Conservation (phyloP, 2,329 filamentous ascomycete species). For the Chaetothyriales sp. region DNA sequence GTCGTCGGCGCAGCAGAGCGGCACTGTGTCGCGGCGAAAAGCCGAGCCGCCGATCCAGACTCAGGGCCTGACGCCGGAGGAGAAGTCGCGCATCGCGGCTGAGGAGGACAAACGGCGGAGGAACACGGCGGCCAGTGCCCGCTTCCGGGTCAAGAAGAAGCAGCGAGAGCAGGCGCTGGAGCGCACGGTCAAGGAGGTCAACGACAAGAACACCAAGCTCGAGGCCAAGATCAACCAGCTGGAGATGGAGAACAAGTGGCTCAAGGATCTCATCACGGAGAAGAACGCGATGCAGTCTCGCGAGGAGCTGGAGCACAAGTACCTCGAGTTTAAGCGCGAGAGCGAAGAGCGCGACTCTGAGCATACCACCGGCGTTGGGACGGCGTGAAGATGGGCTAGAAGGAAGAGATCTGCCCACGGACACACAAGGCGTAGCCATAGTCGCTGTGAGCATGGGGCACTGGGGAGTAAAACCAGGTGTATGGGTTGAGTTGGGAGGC, state of each 20-base stretch:
- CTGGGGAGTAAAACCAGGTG: constrained; percentile 6
- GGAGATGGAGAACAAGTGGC: constrained; percentile 72
- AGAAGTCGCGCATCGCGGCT: constrained; percentile 57
- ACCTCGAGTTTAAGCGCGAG: constrained; percentile 28
- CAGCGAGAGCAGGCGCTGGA: constrained; percentile 80
- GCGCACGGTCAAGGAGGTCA: constrained; percentile 67
- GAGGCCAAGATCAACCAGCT: constrained; percentile 62
- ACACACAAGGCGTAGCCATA: no score
- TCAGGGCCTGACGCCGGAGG: constrained; percentile 44
- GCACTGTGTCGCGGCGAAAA: constrained; percentile 4
- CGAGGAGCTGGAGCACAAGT: constrained; percentile 28
- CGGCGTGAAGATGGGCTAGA: constrained; percentile 8
- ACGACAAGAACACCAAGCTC: constrained; percentile 60
- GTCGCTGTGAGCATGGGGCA: no score
- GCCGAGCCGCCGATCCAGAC: constrained; percentile 4
- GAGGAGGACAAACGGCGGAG: constrained; percentile 83
- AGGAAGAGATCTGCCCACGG: constrained; percentile 3
- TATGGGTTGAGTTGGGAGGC: constrained; percentile 1
- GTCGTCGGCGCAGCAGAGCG: constrained; percentile 1
- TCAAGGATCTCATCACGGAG: constrained; percentile 67
- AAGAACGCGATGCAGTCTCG: constrained; percentile 50
- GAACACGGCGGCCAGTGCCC: constrained; percentile 76
- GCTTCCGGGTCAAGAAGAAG: constrained; percentile 93
- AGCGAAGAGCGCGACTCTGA: constrained; percentile 16
- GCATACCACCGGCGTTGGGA: constrained; percentile 20